Evolutionary conservation across 176 grass and related monocot species (phyloP), one percentile per base, ranked within the genome.

Genomic region (Chloris gayana): DNA sequence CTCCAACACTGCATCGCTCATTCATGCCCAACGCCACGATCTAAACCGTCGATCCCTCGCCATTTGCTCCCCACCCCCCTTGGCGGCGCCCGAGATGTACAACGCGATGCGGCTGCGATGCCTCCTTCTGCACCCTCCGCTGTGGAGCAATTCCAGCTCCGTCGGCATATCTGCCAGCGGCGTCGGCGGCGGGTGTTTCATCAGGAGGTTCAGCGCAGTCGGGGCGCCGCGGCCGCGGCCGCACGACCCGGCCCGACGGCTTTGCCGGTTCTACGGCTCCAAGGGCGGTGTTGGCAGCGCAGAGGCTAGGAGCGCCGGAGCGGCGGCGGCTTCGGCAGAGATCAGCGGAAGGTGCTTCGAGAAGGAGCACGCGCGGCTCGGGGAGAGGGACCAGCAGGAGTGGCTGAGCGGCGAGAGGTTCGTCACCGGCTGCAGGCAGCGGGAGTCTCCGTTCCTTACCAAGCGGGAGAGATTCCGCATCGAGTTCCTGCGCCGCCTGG

Each of bases 331-430:
- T 32, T 54, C 76, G 13, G 77, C 53, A 14, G 82, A 83, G 8
- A 89, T 77, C 77, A 89, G 46, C 72, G 75, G 81, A 32, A 64
- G 72, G 70, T 82, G 62, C 63, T 76, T 70, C 59, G 77, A 77
- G 80, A 88, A 87, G 78, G 92, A 95, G 70, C 95, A 98, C 87
- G 92, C 92, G 50, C 76, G 90, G 81, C 86, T 98, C 49, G 90
- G 92, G n/a, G 90, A 98, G 86, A 89, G 76, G n/a, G 95, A 98
- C 54, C 92, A 98, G 76, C 92, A 87, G 82, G 95, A 98, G 80
- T 95, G 95, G 95, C 83, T 95, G n/a, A 93, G 76, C 35, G 64
- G 84, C 75, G 95, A 93, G 87, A 93, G 85, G 61, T 85, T 91
- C 53, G 78, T 89, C n/a, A 82, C 88, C 65, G 90, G 90, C 35